Evolutionary conservation across 148 eudicot genomes (phyloP).

Genomic region (Dianthus caryophyllus): DNA sequence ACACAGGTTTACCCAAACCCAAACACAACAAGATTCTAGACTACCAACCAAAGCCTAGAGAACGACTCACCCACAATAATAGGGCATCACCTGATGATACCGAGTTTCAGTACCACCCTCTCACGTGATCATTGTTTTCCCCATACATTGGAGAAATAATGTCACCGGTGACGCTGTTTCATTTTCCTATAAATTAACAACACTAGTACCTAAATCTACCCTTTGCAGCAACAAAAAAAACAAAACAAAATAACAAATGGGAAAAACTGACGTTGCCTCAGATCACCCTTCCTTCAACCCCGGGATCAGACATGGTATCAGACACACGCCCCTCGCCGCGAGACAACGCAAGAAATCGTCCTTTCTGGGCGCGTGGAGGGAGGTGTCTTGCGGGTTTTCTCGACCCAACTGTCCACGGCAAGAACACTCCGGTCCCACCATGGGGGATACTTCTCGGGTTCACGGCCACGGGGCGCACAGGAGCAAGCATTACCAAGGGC

Average conservation of each 20-base stretch:
- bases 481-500: slow-evolving; percentile 70
- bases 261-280: slow-evolving; percentile 13
- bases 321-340: slow-evolving; percentile 32
- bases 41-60: slow-evolving; percentile 32
- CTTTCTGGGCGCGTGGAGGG: slow-evolving; percentile 88
- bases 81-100: too few relatives aligned
- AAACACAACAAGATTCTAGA: slow-evolving; percentile 21
- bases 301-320: slow-evolving; percentile 52
- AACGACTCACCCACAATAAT: slow-evolving; percentile 11
- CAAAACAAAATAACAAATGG: too few relatives aligned
- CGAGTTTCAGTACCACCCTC: too few relatives aligned
- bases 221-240: slow-evolving; percentile 11
- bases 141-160: too few relatives aligned
- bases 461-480: slow-evolving; percentile 46
- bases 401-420: slow-evolving; percentile 67
- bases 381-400: slow-evolving; percentile 71
- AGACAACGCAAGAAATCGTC: slow-evolving; percentile 45
- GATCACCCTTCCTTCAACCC: slow-evolving; percentile 32
- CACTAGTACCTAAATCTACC: slow-evolving; percentile 33
- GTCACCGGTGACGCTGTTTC: too few relatives aligned
- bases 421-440: slow-evolving; percentile 91
- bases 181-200: slow-evolving; percentile 23
- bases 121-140: too few relatives aligned
- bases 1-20: slow-evolving; percentile 32
- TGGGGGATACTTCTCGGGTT: slow-evolving; percentile 44